Evolutionary conservation across 495 filamentous ascomycete species (phyloP).

Genomic region (Penicillium angulare): DNA sequence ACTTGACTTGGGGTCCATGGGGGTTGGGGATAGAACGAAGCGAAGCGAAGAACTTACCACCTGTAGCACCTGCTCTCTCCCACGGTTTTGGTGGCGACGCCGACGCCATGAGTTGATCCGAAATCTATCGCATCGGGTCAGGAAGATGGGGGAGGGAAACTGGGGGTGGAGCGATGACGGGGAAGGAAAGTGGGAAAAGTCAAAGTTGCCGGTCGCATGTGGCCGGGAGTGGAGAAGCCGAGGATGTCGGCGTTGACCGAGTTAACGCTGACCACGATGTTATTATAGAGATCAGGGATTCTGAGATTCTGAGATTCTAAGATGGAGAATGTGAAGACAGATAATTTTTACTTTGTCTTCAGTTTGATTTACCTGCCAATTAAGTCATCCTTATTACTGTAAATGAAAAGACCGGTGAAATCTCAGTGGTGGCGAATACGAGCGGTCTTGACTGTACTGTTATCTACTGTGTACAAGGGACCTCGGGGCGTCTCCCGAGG

Average conservation of each 20-base stretch:
- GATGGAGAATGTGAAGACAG: no score
- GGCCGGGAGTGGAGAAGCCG: conserved; percentile 32
- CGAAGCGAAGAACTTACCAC: conserved; percentile 40
- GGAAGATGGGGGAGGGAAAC: conserved; percentile 6
- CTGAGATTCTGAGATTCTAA: no score
- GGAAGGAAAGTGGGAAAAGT: conserved; percentile 14
- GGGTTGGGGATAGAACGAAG: background rate
- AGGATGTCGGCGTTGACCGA: conserved; percentile 30
- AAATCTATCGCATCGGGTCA: conserved; percentile 33
- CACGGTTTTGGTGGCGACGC: conserved; percentile 94
- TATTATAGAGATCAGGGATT: no score
- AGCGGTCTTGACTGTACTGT: no score
- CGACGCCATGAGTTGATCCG: conserved; percentile 44
- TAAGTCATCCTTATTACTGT: no score
- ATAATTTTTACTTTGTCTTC: no score
- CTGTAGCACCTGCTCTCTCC: conserved; percentile 72
- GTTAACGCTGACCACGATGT: no score
- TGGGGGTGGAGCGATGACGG: conserved; percentile 16
- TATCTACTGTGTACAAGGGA: conserved; percentile 1
- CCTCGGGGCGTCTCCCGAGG: no score
- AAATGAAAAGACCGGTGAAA: no score
- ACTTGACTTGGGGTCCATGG: background rate
- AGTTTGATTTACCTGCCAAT: no score
- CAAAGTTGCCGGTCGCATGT: conserved; percentile 24
- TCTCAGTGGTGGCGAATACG: conserved; percentile 22